Evolutionary conservation across 352 stramenopile species (phyloP).

Genomic region (Phytophthora tentaculata): DNA sequence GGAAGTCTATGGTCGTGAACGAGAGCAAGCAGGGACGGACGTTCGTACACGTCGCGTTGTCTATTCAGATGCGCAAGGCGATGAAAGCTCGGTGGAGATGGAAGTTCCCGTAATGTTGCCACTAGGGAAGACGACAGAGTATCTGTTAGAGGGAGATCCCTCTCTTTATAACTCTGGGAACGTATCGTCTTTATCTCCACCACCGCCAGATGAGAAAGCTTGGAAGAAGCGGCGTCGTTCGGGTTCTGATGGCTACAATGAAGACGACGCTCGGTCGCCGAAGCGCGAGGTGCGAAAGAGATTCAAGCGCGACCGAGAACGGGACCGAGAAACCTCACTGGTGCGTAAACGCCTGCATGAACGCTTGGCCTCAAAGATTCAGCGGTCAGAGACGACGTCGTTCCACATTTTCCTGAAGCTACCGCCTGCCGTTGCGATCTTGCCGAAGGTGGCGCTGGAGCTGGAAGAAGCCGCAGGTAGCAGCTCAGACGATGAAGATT

Average conservation of each 20-base stretch:
- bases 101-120: constrained; percentile 75
- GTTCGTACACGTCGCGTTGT: constrained; percentile 63
- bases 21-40: constrained; percentile 67
- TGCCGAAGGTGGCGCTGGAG: constrained; percentile 74
- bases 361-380: constrained; percentile 56
- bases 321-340: constrained; percentile 56
- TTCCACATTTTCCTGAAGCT: constrained; percentile 78
- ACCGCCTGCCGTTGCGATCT: constrained; percentile 59
- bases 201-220: constrained; percentile 62
- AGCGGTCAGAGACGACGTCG: constrained; percentile 50
- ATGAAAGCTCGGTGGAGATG: constrained; percentile 68
- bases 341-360: constrained; percentile 63
- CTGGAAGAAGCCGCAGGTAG: constrained; percentile 58
- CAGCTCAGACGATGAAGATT: constrained; percentile 40
- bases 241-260: constrained; percentile 20
- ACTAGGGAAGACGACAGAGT: constrained; percentile 63
- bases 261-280: constrained; percentile 34
- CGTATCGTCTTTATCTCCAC: constrained; percentile 67
- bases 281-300: constrained; percentile 36
- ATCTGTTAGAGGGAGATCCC: constrained; percentile 59
- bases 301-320: constrained; percentile 39
- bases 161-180: constrained; percentile 23
- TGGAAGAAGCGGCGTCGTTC: constrained; percentile 38
- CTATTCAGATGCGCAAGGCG: constrained; percentile 61
- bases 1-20: constrained; percentile 66